Conservation (phyloP, 2,329 filamentous ascomycete genomes). For the Penicillium crustosum region DNA sequence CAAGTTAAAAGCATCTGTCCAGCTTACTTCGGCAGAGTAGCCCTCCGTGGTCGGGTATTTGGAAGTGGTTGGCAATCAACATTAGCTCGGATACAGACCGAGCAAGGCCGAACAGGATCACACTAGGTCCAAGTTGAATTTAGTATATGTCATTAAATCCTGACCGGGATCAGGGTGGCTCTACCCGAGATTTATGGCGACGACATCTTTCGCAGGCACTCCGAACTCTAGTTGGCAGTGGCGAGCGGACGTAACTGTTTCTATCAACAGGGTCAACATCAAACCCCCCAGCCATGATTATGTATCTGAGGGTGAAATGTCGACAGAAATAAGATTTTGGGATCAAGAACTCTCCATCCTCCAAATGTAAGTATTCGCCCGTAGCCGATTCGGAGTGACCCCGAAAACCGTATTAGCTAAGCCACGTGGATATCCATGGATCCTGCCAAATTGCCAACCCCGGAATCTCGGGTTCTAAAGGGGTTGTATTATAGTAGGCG, state of each 20-base stretch:
- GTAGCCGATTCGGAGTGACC: too few species aligned
- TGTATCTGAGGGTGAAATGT: neutral
- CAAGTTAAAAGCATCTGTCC: neutral
- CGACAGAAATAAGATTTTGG: neutral
- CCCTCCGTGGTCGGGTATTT: slow-evolving; percentile 1
- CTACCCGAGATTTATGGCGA: slow-evolving; percentile 34
- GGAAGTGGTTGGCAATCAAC: slow-evolving; percentile 20
- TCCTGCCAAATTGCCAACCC: neutral
- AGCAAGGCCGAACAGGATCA: slow-evolving; percentile 36
- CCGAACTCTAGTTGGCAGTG: slow-evolving; percentile 29
- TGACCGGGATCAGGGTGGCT: neutral
- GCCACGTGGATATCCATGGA: neutral
- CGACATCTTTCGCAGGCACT: slow-evolving; percentile 33
- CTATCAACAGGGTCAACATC: neutral
- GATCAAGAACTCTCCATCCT: neutral
- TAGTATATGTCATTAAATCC: neutral
- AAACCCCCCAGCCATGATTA: neutral
- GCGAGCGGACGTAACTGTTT: neutral
- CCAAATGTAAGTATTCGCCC: too few species aligned
- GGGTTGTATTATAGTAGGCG: neutral
- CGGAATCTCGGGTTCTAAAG: neutral
- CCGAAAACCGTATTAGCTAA: neutral
- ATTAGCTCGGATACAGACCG: slow-evolving; percentile 34
- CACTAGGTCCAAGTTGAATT: slow-evolving; percentile 24
- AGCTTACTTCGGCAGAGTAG: slow-evolving; percentile 13